These are phyloP conservation scores for Globisporangium apiculatum DNA, from an alignment of 352 stramenopile genomes.

Conservation along the genomic window DNA sequence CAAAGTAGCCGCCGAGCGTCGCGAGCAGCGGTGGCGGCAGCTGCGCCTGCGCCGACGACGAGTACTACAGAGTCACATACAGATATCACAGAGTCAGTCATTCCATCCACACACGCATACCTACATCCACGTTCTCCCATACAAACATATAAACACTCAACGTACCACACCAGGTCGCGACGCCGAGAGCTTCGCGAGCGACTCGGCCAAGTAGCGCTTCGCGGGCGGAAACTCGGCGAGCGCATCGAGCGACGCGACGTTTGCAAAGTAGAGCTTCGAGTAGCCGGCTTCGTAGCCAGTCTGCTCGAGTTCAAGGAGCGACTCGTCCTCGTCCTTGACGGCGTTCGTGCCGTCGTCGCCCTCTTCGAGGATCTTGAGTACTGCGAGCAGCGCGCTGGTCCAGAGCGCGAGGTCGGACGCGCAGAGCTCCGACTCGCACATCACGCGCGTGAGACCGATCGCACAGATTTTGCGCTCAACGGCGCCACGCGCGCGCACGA, in stretches of 20 bases:
- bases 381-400: constrained; percentile 36
- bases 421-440: constrained; percentile 70
- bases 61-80: constrained; percentile 30
- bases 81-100: constrained; percentile 1
- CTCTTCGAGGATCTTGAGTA: constrained; percentile 58
- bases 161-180: constrained; percentile 59
- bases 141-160: constrained; percentile 1
- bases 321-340: constrained; percentile 79
- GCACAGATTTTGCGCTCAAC: constrained; percentile 65
- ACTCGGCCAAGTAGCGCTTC: constrained; percentile 60
- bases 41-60: constrained; percentile 36
- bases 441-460: constrained; percentile 58
- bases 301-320: constrained; percentile 66
- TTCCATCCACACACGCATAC: neutral
- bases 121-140: neutral
- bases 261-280: constrained; percentile 91
- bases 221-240: constrained; percentile 68
- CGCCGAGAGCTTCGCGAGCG: constrained; percentile 58
- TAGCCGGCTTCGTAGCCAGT: constrained; percentile 92
- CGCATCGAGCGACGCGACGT: constrained; percentile 75
- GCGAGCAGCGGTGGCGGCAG: constrained; percentile 22
- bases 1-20: constrained; percentile 52
- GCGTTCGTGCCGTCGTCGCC: constrained; percentile 42
- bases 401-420: constrained; percentile 43
- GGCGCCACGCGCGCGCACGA: constrained; percentile 51